Base-by-base conservation (phyloP, 2,329 filamentous ascomycete species). In the Chaetomium sp. region DNA sequence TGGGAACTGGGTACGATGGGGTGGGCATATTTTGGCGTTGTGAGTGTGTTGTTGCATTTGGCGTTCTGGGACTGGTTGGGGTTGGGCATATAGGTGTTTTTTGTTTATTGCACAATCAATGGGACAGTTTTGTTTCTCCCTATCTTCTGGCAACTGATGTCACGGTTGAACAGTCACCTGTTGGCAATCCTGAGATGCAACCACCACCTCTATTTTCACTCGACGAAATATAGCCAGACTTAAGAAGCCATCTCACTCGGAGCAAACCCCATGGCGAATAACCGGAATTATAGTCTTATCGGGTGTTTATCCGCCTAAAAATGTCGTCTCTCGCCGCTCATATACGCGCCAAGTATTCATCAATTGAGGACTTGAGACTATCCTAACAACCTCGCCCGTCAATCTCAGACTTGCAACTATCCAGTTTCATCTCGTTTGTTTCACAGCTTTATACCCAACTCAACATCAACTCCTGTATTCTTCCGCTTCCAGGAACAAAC, bases 11-110 rank as follows among this genome's bases (percentile, higher is more conserved):
- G 60, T 16, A 13, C 25, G 49, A 6, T 45, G 25, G 49, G 45
- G 4, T 23, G 19, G 53, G 53, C 59, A 61, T 61, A 45, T 33
- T 38, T 21, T 23, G 61, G 61, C 61, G 61, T 59, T 63, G 57
- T 49, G 29, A 49, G 21, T 60, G 25, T 50, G 29, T 50, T 57
- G 47, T 54, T 62, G 29, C 57, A 60, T 53, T 60, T 60, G 58
- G 19, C 13, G 49, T 65, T 45, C 6, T 54, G 62, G 54, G 23
- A 42, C 47, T 21, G 19, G 58, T 19, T 53, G 38, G 42, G 38
- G 7, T 42, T 63, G 49, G 61, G 31, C 38, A 21, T 35, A 25
- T 33, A 25, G 45, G 54, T 31, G 45, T 31, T 8, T 16, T 53
- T 35, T 21, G n/a, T 35, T 56, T 56, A 38, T 29, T 33, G 12